Base-by-base conservation (phyloP, 2,329 filamentous ascomycete species). In the Fusarium sp. region DNA sequence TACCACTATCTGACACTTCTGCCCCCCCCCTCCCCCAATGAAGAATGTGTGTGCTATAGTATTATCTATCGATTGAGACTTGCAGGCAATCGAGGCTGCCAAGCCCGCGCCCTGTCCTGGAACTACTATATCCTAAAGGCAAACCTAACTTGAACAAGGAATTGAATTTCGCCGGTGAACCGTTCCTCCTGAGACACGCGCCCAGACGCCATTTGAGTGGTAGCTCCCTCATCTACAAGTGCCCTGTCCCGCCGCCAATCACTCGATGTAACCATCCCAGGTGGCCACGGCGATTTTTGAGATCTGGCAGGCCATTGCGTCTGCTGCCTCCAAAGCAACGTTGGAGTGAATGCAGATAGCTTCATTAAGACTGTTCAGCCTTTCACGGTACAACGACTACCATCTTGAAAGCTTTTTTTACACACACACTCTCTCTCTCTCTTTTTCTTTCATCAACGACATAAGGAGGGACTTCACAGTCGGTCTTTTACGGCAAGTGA, bases 221-320 rank as follows among this genome's bases (percentile, higher is more conserved):
- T 73, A 75, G 73, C 73, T 70, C 65, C 49, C 68, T 77, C 65
- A 50, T 72, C 65, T 42, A 67, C 71, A 60, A 54, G 64, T 57
- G 49, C 65, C 59, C 62, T 64, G 70, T 68, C 66, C 62, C 65
- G 65, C 63, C 65, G 62, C 45, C 63, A 66, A 62, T 62, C 75
- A 68, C 52, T 74, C 68, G 64, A 77, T 77, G 75, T 75, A 77
- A 77, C 75, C 75, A 70, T 75, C 68, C 67, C 62, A 75, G 68
- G 65, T 64, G 70, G 63, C 54, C 68, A 58, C 75, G 72, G 75
- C 75, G 72, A 77, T 73, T 77, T 74, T 53, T 72, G 41, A 77
- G 74, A 77, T 77, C 75, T 77, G 76, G 70, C 75, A 70, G 71
- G 70, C 74, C 75, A 76, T 59, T 70, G 68, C 62, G 73, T 69